Evolutionary conservation across 208 protist genomes (phyloP), one percentile per base, ranked within the genome.

Genomic region (Wallacemonas rigidus): DNA sequence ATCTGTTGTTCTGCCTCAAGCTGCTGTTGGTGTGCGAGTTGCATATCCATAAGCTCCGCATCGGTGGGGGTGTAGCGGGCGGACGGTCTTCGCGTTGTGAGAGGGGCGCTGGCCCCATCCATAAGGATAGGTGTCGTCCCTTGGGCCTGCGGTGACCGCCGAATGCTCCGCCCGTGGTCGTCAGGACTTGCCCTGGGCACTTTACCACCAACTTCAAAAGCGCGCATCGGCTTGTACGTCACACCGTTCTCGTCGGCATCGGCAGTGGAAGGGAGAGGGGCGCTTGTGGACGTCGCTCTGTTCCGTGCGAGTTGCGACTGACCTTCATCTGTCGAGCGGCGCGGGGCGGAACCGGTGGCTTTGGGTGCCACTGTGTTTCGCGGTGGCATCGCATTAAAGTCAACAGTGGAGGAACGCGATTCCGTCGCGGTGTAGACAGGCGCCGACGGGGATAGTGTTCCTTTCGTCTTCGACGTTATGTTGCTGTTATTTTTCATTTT

Each of bases 151-250:
- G 56, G 56, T 38, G 38, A 6, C 36, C 26, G 9, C 6, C 2
- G 56, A 7, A 15, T 41, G 56, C 36, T 7, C 7, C 26, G 12
- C 40, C 41, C 5, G 41, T 44, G 9, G 40, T 41, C 60, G 7
- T 50, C 60, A 35, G 60, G 60, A 17, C 6, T 65, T 8, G 43
- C 60, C 12, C 9, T 14, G 41, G 60, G 60, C 14, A 17, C 14
- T n/a, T 44, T 65, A 0, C 60, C 60, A 26, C 60, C 60, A 8
- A 41, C 4, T 17, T 65, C 60, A 41, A 53, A 65, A 0, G 60
- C 60, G 4, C 60, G 38, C 60, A 65, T 65, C n/a, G 60, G 60
- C 60, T 65, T 65, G 60, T 65, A 65, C 41, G 60, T 65, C 14
- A 65, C 60, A 12, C 43, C 60, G 43, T 65, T 65, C n/a, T 65